phyloP scores from a whole-genome alignment of 176 grass and related monocot species.

The Zoysia pacifica region DNA sequence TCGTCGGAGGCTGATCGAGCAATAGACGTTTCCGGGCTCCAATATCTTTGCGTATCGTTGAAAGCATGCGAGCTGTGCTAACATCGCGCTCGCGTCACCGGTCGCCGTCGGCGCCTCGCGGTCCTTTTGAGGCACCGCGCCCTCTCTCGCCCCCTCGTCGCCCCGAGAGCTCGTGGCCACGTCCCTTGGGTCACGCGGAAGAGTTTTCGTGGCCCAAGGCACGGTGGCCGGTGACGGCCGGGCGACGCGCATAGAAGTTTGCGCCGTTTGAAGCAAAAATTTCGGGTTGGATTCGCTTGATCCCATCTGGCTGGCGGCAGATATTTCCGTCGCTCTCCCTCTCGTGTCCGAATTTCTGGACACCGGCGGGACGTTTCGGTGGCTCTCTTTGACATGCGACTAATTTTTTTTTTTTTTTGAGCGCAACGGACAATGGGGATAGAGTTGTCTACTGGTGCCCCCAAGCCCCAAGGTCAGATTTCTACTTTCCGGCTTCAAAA shows the following conservation, averaged over 20 bases:
- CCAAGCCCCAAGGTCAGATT: conserved; percentile 29
- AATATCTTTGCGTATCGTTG: too few species aligned
- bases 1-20: background rate
- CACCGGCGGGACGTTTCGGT: background rate
- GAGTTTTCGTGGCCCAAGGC: too few species aligned
- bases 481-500: conserved; percentile 34
- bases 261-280: background rate
- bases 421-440: conserved; percentile 26
- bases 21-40: too few species aligned
- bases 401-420: background rate
- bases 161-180: background rate
- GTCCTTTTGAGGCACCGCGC: too few species aligned
- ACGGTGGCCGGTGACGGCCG: too few species aligned
- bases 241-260: background rate
- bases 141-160: background rate
- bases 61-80: background rate
- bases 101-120: background rate
- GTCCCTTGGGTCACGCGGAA: background rate
- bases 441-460: conserved; percentile 19
- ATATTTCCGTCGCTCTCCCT: background rate
- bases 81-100: background rate
- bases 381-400: background rate
- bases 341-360: too few species aligned
- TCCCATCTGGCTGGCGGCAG: conserved; percentile 8
- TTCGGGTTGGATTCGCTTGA: conserved; percentile 3